These are phyloP conservation scores for Arabidopsis lyrata DNA, from an alignment of 441 rosid genomes.

Conservation along the genomic window DNA sequence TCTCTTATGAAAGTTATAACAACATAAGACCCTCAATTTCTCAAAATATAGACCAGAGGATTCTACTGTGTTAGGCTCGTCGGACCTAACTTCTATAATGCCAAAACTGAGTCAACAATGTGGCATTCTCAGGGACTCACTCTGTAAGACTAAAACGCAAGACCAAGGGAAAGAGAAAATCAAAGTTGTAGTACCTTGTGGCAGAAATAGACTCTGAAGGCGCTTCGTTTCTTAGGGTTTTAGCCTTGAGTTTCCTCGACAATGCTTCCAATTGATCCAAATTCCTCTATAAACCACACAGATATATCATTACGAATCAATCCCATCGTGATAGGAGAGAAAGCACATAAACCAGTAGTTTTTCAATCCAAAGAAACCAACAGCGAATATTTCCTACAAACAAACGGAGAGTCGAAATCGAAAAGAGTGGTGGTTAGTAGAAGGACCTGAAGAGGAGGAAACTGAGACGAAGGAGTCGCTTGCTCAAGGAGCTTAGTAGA, in stretches of 20 bases:
- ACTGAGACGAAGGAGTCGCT: slow-evolving; percentile 95
- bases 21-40: background rate
- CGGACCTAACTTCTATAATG: background rate
- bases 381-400: background rate
- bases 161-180: background rate
- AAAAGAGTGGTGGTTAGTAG: slow-evolving; percentile 11
- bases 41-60: background rate
- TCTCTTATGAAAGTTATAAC: background rate
- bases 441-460: slow-evolving; percentile 93
- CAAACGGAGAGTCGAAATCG: slow-evolving; percentile 24
- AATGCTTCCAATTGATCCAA: slow-evolving; percentile 90
- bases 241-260: slow-evolving; percentile 93
- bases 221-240: slow-evolving; percentile 77
- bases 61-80: background rate
- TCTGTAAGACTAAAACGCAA: background rate
- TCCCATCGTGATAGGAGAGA: background rate
- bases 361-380: background rate
- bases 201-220: slow-evolving; percentile 92
- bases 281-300: slow-evolving; percentile 64
- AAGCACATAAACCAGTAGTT: background rate
- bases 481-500: slow-evolving; percentile 93
- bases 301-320: slow-evolving; percentile 15
- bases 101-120: background rate
- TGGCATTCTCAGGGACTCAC: background rate
- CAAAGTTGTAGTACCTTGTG: slow-evolving; percentile 62